These are phyloP conservation scores for Cardamine occulta DNA, from an alignment of 345 rosid genomes.

Conservation along the genomic window DNA sequence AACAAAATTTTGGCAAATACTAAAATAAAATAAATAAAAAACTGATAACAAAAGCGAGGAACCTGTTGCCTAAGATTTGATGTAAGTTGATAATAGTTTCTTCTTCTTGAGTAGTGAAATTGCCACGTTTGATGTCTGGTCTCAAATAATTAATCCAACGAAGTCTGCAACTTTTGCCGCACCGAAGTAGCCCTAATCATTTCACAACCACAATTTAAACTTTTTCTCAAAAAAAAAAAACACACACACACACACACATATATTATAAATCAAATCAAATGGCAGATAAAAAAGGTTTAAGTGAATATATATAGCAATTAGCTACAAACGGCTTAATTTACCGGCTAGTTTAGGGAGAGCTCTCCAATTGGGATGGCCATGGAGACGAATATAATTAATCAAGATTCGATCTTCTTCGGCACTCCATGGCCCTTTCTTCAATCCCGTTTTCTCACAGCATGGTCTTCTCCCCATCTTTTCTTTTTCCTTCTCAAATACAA, in stretches of 20 bases:
- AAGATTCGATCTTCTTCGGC: slow-evolving; percentile 46
- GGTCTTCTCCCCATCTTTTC: slow-evolving; percentile 43
- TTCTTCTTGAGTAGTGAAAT: slow-evolving; percentile 56
- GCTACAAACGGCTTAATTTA: not conserved
- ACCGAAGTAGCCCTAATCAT: slow-evolving; percentile 55
- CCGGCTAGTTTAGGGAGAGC: slow-evolving; percentile 47
- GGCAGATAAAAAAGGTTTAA: not conserved
- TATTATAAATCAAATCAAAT: not conserved
- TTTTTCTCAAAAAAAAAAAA: not conserved
- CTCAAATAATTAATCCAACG: slow-evolving; percentile 69
- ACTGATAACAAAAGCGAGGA: not conserved
- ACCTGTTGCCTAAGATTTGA: slow-evolving; percentile 57
- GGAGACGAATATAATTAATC: slow-evolving; percentile 30
- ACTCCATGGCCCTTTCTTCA: slow-evolving; percentile 50
- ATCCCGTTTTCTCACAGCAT: slow-evolving; percentile 47
- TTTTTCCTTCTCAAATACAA: not conserved
- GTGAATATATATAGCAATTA: not conserved
- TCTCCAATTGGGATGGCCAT: slow-evolving; percentile 48
- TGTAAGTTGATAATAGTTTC: slow-evolving; percentile 52
- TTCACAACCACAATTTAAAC: slow-evolving; percentile 18
- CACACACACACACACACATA: not conserved
- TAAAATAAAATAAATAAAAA: not conserved
- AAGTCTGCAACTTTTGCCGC: slow-evolving; percentile 76
- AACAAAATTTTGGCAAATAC: not conserved
- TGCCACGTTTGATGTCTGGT: slow-evolving; percentile 64